Evolutionary conservation across 148 eudicot species (phyloP), one percentile per base, ranked within the genome.

Genomic region (Heliosperma pusillum): DNA sequence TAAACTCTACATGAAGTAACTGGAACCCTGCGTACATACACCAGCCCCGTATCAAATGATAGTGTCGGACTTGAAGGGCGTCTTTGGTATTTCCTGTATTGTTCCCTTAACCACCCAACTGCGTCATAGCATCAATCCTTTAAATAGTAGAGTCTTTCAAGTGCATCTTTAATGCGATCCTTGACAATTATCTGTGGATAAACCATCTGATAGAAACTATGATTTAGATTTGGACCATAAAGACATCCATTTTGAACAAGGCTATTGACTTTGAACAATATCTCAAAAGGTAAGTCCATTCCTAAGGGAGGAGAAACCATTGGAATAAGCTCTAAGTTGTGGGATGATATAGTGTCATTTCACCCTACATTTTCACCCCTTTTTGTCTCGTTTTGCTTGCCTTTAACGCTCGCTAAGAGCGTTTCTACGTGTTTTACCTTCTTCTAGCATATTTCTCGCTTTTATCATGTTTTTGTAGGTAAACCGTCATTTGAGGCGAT

Each of bases 81-180:
- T 78, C 83, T 77, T 53, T 71, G 74, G 72, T 83, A 84, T 40
- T 80, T 84, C 10, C 4, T 65, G 57, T 83, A 88, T 55, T 91
- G 81, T 44, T 86, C 86, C 2, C 1, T 62, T 40, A 93, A 83
- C 91, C 93, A 91, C 66, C 9, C 75, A 29, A 76, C 90, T 17
- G 98, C 95, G 58, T 91, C 85, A 83, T 93, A 93, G 84, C 97
- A 91, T 74, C 97, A 91, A 66, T 88, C 95, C 62, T 87, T 91
- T 74, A 80, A 20, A 77, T 75, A 56, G 73, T 75, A 78, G 17
- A 91, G 72, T 26, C 85, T 87, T 59, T 93, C 97, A 59, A 91
- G 84, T 20, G 90, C 87, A 74, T 82, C 75, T 63, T 91, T 93
- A 44, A 91, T 82, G 67, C 55, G 73, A 20, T 60, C 59, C 50